Base-by-base conservation (phyloP, 768 basidiomycete genomes). In the Phanerochaete sordida region DNA sequence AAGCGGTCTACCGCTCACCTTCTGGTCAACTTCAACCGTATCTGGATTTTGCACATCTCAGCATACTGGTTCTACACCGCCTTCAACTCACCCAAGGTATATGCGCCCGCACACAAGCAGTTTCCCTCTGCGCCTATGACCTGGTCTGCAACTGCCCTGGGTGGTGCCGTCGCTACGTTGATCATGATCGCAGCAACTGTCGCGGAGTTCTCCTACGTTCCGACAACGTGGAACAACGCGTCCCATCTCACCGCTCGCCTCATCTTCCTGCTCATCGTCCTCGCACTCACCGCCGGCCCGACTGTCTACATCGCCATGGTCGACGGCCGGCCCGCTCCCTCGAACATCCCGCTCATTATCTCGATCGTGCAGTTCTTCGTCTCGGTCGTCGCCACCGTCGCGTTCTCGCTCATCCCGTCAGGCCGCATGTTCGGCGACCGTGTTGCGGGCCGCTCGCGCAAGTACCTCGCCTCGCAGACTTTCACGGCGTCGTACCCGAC, bases 341-440 rank as follows among this genome's bases (percentile, higher is more conserved):
- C 81, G 9, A 84, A 88, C 65, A 78, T 96, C 35, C 91, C 97
- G 3, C 84, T 96, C 61, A 97, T 98, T 74, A 75, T 98, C 68
- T 93, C 84, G 69, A 88, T 97, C 62, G 93, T 93, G 28, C 95
- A 98, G 68, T 98, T 98, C 79, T 91, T 87, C 73, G 82, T 98
- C 61, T 93, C 95, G 15, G 86, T 93, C 49, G 78, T 89, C 21
- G 90, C 86, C 50, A 94, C 95, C 28, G 53, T 93, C 58, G 79
- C 85, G 0, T 99, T 98, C 75, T 87, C 87, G 56, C 78, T 95
- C 68, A 84, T 99, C 61, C 97, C 97, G 0, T 96, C 95, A 0
- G 97, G 96, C 5, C 84, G 96, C 52, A 96, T 99, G 93, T 98
- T 99, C 72, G 97, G 97, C 43, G 97, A 99, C 71, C 88, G 96